Evolutionary conservation across 345 rosid species (phyloP).

Genomic region (Conringia planisiliqua): DNA sequence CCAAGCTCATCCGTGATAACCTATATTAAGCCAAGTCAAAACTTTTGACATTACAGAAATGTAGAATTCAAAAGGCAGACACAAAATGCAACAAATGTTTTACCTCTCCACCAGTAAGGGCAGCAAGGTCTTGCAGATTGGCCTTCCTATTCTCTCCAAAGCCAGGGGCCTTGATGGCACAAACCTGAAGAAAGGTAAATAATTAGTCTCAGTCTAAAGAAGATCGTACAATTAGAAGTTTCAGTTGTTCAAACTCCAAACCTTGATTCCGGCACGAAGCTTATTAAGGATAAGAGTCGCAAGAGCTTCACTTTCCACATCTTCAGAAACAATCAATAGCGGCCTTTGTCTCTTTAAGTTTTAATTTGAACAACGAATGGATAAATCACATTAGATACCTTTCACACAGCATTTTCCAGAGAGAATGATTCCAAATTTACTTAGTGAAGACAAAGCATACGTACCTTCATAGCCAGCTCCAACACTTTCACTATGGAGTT

Average conservation of each 20-base stretch:
- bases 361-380: background rate
- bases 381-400: background rate
- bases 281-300: conserved; percentile 88
- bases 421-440: background rate
- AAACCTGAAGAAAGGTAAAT: conserved; percentile 44
- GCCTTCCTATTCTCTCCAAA: conserved; percentile 97
- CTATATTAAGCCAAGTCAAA: conserved; percentile 37
- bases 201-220: background rate
- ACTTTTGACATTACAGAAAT: no score
- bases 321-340: conserved; percentile 78
- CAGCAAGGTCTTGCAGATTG: conserved; percentile 79
- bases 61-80: background rate
- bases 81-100: background rate
- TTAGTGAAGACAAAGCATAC: background rate
- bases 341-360: conserved; percentile 73
- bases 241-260: conserved; percentile 4
- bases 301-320: conserved; percentile 92
- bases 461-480: conserved; percentile 89
- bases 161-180: conserved; percentile 97
- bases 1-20: conserved; percentile 90
- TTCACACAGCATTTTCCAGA: background rate
- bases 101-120: conserved; percentile 82
- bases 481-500: conserved; percentile 85
- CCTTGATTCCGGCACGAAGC: conserved; percentile 99
- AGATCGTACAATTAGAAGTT: background rate